Evolutionary conservation across 371 early-diverging fungal species (phyloP).

Genomic region (Mortierella sp.): DNA sequence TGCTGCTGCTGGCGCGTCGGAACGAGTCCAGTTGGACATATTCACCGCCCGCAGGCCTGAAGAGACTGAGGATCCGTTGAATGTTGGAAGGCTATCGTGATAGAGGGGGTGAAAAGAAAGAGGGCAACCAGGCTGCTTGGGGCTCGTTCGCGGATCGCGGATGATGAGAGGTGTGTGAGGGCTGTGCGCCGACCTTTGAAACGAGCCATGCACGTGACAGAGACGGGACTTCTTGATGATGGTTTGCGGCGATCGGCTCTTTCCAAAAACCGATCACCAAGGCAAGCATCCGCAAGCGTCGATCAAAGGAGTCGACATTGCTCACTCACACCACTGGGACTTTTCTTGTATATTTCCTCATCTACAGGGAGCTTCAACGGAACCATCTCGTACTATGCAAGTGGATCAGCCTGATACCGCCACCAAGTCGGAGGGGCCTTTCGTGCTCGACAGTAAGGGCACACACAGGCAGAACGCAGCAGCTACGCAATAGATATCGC

Average conservation of each 20-base stretch:
- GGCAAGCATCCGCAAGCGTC: too few relatives aligned
- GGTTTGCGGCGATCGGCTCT: too few relatives aligned
- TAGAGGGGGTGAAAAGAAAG: not conserved
- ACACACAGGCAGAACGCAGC: not conserved
- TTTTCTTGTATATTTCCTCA: not conserved
- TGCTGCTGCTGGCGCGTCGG: constrained; percentile 29
- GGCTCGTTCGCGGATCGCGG: not conserved
- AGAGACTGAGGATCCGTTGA: constrained; percentile 42
- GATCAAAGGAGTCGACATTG: too few relatives aligned
- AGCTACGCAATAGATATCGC: too few relatives aligned
- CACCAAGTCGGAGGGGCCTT: constrained; percentile 12
- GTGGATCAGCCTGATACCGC: constrained; percentile 25
- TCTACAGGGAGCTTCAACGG: not conserved
- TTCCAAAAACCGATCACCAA: too few relatives aligned
- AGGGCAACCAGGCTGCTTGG: not conserved
- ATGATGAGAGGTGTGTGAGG: too few relatives aligned
- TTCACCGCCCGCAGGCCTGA: constrained; percentile 46
- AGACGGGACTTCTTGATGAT: too few relatives aligned
- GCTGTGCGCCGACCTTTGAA: too few relatives aligned
- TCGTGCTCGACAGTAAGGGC: constrained; percentile 42
- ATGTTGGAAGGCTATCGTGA: constrained; percentile 25
- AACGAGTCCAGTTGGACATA: constrained; percentile 48
- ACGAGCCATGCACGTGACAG: too few relatives aligned
- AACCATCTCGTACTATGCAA: constrained; percentile 16
- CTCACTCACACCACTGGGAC: too few relatives aligned